Evolutionary conservation across 768 basidiomycete genomes (phyloP).

Genomic region (Piloderma croceum): DNA sequence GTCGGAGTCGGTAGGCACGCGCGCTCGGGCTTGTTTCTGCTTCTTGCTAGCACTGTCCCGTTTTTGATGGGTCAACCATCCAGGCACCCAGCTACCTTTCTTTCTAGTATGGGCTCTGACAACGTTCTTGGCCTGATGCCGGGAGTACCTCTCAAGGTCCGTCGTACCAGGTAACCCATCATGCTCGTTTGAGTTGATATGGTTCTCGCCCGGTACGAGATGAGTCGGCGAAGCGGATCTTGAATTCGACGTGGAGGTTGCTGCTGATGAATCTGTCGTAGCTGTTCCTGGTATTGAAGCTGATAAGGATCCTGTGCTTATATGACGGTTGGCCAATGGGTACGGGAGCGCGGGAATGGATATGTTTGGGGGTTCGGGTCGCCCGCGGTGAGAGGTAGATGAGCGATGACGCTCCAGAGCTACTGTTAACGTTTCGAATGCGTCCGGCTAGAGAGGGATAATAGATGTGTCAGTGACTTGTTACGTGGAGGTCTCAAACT

Average conservation of each 20-base stretch:
- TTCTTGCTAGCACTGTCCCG: conserved; percentile 3
- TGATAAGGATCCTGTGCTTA: not conserved
- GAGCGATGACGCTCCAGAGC: conserved; percentile 49
- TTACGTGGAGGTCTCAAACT: conserved; percentile 2
- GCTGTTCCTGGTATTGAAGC: not conserved
- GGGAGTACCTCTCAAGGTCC: conserved; percentile 26
- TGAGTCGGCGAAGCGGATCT: conserved; percentile 18
- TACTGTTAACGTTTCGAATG: conserved; percentile 43
- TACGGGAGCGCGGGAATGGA: conserved; percentile 11
- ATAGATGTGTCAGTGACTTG: conserved; percentile 1
- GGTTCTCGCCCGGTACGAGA: conserved; percentile 45
- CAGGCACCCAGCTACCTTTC: conserved; percentile 13
- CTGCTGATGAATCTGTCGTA: not conserved
- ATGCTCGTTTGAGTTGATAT: conserved; percentile 58
- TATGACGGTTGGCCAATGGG: not conserved
- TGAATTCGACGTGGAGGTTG: not conserved
- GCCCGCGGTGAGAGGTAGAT: conserved; percentile 12
- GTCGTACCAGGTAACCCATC: conserved; percentile 53
- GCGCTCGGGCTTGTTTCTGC: not conserved
- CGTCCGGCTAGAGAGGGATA: conserved; percentile 31
- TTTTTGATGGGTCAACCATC: conserved; percentile 3
- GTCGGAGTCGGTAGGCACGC: not conserved
- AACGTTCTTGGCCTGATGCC: conserved; percentile 35
- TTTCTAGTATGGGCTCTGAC: conserved; percentile 40
- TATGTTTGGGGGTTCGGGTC: conserved; percentile 4